phyloP scores from a whole-genome alignment of 2,329 filamentous ascomycete genomes.

The Teratosphaeria viscida region DNA sequence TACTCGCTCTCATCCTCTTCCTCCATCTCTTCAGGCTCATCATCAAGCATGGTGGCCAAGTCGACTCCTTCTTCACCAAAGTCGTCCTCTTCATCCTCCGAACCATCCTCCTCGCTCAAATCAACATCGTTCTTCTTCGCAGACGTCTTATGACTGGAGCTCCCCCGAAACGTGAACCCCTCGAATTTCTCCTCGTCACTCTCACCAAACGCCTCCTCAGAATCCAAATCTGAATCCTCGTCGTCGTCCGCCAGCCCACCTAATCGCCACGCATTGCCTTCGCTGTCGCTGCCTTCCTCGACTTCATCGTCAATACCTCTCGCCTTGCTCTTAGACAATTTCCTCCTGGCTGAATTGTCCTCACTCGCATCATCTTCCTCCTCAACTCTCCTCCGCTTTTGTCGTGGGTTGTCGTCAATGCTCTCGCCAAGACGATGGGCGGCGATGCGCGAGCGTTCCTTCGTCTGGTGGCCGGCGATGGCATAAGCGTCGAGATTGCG shows the following conservation, averaged over 20 bases:
- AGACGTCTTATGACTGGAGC: constrained; percentile 41
- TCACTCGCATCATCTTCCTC: constrained; percentile 38
- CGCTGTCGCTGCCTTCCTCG: constrained; percentile 72
- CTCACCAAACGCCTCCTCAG: constrained; percentile 75
- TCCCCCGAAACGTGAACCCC: constrained; percentile 59
- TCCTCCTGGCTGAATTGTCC: constrained; percentile 27
- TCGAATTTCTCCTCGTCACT: constrained; percentile 81
- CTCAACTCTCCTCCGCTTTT: constrained; percentile 34
- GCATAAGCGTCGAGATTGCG: constrained; percentile 52
- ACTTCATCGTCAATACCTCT: constrained; percentile 33
- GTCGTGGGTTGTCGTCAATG: constrained; percentile 33
- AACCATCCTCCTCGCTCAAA: constrained; percentile 7
- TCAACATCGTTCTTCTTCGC: constrained; percentile 39
- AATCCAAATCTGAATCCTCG: constrained; percentile 59
- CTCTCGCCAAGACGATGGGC: constrained; percentile 48
- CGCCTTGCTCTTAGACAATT: constrained; percentile 20
- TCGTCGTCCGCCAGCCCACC: constrained; percentile 55
- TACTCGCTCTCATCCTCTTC: constrained; percentile 24
- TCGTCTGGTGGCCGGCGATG: constrained; percentile 44
- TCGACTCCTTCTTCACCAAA: constrained; percentile 54
- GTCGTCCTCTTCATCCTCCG: constrained; percentile 41
- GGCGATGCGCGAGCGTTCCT: constrained; percentile 43
- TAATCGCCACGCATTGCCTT: constrained; percentile 75
- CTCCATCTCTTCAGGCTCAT: constrained; percentile 37
- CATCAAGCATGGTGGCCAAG: constrained; percentile 51